These are phyloP conservation scores for Lobulomyces angularis DNA, from an alignment of 192 early-diverging fungal species.

Conservation along the genomic window DNA sequence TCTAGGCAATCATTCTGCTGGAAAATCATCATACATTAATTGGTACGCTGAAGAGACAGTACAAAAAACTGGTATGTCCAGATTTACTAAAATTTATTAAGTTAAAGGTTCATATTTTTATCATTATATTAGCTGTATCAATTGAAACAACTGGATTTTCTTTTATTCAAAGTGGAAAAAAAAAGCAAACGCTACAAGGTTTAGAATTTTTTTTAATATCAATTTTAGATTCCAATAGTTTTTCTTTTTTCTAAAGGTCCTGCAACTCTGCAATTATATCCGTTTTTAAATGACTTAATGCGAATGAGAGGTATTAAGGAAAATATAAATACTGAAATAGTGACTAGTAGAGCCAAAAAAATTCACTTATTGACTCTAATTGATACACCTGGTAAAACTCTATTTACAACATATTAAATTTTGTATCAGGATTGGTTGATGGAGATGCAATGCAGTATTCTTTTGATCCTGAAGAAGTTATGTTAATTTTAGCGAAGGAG, in stretches of 20 bases:
- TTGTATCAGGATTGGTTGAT: constrained; percentile 9
- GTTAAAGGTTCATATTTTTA: no score
- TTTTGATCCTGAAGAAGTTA: constrained; percentile 9
- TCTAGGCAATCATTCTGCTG: no score
- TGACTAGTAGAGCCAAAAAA: neutral
- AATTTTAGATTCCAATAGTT: no score
- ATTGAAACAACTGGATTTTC: constrained; percentile 11
- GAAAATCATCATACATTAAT: constrained; percentile 1
- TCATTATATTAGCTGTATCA: no score
- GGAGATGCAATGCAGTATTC: constrained; percentile 10
- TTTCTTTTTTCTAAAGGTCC: constrained; percentile 8
- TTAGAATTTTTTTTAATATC: no score
- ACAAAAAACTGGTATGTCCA: constrained; percentile 10
- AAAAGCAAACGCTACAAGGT: constrained; percentile 4
- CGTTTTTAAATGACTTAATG: neutral
- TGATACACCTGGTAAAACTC: constrained; percentile 7
- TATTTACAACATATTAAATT: no score
- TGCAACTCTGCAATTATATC: constrained; percentile 4
- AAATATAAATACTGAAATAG: constrained; percentile 5
- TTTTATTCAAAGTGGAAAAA: constrained; percentile 5
- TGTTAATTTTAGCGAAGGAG: constrained; percentile 1
- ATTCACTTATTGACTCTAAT: constrained; percentile 10
- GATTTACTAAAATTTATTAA: no score
- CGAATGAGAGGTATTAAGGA: constrained; percentile 4
- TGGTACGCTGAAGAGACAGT: constrained; percentile 6